phyloP scores from a whole-genome alignment of 176 grass and related monocot species.

The Zea luxurians region DNA sequence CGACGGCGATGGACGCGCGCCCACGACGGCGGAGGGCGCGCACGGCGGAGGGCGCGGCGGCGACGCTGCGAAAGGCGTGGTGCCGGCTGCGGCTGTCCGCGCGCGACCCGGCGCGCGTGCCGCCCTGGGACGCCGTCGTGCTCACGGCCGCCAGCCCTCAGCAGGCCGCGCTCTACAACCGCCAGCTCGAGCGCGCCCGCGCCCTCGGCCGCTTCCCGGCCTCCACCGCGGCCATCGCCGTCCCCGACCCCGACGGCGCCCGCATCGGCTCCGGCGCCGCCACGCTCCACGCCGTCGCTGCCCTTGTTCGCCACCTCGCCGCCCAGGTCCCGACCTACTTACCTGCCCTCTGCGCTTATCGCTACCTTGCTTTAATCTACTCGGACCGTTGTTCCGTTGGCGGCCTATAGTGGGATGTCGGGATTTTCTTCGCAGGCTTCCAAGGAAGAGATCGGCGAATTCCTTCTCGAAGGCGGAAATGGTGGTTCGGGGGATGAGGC shows the following conservation, averaged over 20 bases:
- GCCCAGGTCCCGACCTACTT: conserved; percentile 28
- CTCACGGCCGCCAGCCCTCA: conserved; percentile 87
- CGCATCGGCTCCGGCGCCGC: conserved; percentile 96
- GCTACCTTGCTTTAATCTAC: not conserved
- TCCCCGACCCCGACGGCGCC: conserved; percentile 78
- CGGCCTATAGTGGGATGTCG: not conserved
- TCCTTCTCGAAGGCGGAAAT: conserved; percentile 5
- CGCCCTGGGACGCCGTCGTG: conserved; percentile 79
- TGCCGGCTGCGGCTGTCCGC: conserved; percentile 74
- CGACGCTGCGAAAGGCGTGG: conserved; percentile 79
- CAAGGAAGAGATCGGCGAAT: conserved; percentile 42
- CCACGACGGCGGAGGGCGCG: conserved; percentile 21
- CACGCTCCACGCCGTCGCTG: conserved; percentile 75
- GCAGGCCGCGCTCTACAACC: conserved; percentile 76
- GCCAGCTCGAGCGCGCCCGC: conserved; percentile 63
- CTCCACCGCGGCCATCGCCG: conserved; percentile 65
- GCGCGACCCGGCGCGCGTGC: conserved; percentile 68
- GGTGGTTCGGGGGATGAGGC: conserved; percentile 4
- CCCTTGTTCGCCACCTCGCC: conserved; percentile 59
- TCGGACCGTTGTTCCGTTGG: not conserved
- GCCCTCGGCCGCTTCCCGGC: conserved; percentile 64
- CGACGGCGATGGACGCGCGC: not conserved
- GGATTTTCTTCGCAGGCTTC: conserved; percentile 44
- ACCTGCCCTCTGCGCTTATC: not conserved
- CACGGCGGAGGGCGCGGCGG: conserved; percentile 58